Conservation (phyloP, 2,329 filamentous ascomycete genomes). For the Neopestalotiopsis clavispora region DNA sequence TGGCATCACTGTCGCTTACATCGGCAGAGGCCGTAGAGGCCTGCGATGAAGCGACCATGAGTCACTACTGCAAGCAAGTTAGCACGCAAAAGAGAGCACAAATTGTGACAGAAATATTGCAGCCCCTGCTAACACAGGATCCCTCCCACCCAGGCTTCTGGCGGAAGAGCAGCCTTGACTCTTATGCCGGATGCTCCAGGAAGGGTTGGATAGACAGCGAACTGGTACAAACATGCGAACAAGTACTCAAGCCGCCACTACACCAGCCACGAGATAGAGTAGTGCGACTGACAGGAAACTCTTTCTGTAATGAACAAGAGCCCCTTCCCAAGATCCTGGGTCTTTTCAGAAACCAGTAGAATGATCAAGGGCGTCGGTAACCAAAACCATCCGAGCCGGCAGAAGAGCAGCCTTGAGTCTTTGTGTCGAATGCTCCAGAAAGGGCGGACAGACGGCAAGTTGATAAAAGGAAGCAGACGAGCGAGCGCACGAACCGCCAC, state of each 20-base stretch:
- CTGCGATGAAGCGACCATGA: conserved; percentile 15
- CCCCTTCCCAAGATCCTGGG: conserved; percentile 13
- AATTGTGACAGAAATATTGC: neutral
- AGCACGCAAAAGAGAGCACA: neutral
- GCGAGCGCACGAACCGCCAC: neutral
- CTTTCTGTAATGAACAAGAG: neutral
- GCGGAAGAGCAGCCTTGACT: conserved; percentile 18
- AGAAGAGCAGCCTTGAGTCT: conserved; percentile 3
- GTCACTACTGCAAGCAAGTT: conserved; percentile 4
- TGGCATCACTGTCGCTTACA: conserved; percentile 9
- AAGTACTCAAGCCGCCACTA: neutral
- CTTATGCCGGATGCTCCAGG: neutral
- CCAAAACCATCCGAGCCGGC: neutral
- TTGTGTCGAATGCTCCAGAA: neutral
- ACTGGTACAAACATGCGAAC: neutral
- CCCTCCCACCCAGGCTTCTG: conserved; percentile 18
- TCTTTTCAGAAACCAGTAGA: neutral
- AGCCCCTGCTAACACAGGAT: conserved; percentile 10
- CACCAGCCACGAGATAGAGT: conserved; percentile 8
- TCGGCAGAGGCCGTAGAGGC: conserved; percentile 14
- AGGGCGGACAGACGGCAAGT: neutral
- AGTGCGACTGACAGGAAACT: conserved; percentile 8
- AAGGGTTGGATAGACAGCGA: neutral
- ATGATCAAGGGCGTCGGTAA: neutral
- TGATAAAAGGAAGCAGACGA: conserved; percentile 4